These are phyloP conservation scores for Monascus ruber DNA, from an alignment of 2,329 filamentous ascomycete genomes.

Conservation along the genomic window DNA sequence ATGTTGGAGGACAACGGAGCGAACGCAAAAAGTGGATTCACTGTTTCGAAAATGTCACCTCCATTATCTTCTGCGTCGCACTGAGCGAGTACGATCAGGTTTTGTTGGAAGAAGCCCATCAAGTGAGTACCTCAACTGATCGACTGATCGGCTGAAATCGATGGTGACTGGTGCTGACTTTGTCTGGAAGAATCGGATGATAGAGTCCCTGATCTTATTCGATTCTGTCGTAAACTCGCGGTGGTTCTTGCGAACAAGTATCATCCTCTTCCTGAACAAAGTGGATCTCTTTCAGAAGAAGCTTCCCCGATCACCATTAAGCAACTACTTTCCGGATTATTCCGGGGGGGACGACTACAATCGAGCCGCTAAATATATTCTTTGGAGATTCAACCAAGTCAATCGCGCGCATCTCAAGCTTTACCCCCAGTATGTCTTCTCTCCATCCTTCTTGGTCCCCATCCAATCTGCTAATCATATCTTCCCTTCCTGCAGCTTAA, in stretches of 20 bases:
- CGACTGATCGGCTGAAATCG: constrained; percentile 4
- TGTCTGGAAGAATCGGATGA: constrained; percentile 85
- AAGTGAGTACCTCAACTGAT: constrained; percentile 47
- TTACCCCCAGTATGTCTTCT: constrained; percentile 76
- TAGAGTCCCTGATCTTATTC: constrained; percentile 92
- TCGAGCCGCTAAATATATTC: constrained; percentile 89
- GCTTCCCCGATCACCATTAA: constrained; percentile 74
- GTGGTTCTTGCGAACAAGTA: constrained; percentile 98
- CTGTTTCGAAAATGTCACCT: constrained; percentile 98
- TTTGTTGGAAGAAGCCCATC: constrained; percentile 88
- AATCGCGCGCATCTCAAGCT: constrained; percentile 92
- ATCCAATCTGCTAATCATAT: constrained; percentile 12
- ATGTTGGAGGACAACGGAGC: constrained; percentile 91
- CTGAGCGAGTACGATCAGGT: constrained; percentile 98
- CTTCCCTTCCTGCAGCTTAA: constrained; percentile 54
- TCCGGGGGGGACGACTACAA: constrained; percentile 97
- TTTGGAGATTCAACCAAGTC: constrained; percentile 98
- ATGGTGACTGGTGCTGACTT: constrained; percentile 4
- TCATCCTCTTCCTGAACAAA: constrained; percentile 97
- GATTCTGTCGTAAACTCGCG: constrained; percentile 97
- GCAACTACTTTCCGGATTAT: constrained; percentile 96
- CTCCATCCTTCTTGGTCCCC: not conserved
- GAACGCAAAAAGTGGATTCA: constrained; percentile 99
- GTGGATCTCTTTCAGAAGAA: constrained; percentile 98
- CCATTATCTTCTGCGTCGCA: constrained; percentile 98